Percentiles rank a stretch among this genome's conserved stretches.
Conservation (phyloP, 176 grass and related monocot genomes). For the Rhipidocladum racemiflorum region DNA sequence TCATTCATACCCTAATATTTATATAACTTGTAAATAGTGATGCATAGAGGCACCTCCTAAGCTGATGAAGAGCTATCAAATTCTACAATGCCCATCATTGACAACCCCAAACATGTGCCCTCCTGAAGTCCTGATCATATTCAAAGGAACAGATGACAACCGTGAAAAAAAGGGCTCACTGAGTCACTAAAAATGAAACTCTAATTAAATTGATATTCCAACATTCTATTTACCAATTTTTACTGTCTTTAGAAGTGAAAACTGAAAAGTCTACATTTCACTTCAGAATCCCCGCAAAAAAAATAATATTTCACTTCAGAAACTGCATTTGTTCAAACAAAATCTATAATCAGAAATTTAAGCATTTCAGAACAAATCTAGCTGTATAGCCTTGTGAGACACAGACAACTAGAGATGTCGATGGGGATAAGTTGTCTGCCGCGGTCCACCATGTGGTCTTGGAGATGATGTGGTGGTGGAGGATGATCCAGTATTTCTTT, state of each 20-base stretch:
- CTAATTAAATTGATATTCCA: neutral
- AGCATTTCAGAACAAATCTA: constrained; percentile 16
- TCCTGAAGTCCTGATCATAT: neutral
- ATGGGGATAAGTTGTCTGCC: constrained; percentile 1
- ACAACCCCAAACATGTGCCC: neutral
- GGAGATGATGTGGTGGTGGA: neutral
- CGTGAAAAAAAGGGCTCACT: neutral
- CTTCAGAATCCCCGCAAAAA: neutral
- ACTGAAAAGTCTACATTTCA: neutral
- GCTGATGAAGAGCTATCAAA: neutral
- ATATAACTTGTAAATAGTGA: too few relatives aligned
- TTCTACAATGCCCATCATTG: neutral
- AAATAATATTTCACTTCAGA: neutral
- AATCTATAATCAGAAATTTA: neutral
- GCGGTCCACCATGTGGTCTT: neutral
- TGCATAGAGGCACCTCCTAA: neutral
- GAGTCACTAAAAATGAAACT: neutral
- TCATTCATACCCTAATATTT: too few relatives aligned
- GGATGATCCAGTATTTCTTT: neutral
- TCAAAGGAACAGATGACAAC: neutral
- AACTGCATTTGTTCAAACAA: neutral
- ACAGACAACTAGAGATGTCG: neutral
- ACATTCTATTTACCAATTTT: neutral
- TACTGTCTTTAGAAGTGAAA: neutral
- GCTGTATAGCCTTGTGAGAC: neutral